These are phyloP conservation scores for Penicillium sp. DNA, from an alignment of 2,329 filamentous ascomycete species.

Conservation along the genomic window DNA sequence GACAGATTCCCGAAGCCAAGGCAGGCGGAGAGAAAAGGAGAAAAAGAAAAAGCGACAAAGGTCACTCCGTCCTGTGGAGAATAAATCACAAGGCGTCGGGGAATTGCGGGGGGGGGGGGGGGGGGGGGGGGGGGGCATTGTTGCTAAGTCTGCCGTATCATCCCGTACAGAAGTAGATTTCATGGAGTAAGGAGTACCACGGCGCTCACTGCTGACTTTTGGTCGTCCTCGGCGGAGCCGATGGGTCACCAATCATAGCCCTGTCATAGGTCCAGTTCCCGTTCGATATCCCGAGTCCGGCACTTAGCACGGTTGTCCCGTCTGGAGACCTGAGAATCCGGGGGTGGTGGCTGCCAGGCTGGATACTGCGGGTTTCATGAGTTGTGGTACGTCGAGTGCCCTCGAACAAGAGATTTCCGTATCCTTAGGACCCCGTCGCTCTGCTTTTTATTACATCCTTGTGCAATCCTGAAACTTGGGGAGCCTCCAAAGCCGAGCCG, in stretches of 20 bases:
- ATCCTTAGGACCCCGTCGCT: too few relatives aligned
- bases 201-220: too few relatives aligned
- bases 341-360: slow-evolving; percentile 1
- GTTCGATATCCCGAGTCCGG: background rate
- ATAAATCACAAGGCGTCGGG: slow-evolving; percentile 12
- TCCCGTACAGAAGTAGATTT: too few relatives aligned
- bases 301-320: background rate
- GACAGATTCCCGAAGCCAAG: too few relatives aligned
- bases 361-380: slow-evolving; percentile 3
- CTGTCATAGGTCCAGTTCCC: slow-evolving; percentile 15
- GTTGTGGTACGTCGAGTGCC: background rate
- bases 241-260: slow-evolving; percentile 10
- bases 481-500: slow-evolving; percentile 10
- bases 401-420: background rate
- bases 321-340: slow-evolving; percentile 2
- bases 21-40: too few relatives aligned
- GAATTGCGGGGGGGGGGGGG: slow-evolving; percentile 11
- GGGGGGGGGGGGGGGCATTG: too few relatives aligned
- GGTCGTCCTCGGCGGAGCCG: background rate
- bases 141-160: too few relatives aligned
- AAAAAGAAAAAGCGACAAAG: too few relatives aligned
- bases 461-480: too few relatives aligned
- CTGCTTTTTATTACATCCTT: too few relatives aligned
- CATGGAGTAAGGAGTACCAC: too few relatives aligned
- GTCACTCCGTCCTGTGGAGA: too few relatives aligned